Percentiles rank a stretch among this genome's conserved stretches.
These are phyloP conservation scores for Fusarium chlamydosporum DNA, from an alignment of 2,329 filamentous ascomycete genomes.

Conservation along the genomic window DNA sequence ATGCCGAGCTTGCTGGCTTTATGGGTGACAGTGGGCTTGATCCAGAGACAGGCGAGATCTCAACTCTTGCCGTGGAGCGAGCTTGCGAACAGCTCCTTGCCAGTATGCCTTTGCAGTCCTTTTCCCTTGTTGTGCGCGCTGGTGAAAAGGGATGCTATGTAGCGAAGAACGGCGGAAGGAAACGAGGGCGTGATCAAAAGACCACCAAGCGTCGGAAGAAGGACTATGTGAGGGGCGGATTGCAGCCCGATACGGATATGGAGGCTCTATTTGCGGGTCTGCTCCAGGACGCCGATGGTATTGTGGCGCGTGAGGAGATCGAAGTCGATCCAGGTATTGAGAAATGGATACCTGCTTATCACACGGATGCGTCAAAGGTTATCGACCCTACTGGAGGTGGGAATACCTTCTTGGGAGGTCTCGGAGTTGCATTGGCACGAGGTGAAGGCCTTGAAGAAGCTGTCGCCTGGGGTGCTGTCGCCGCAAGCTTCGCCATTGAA, in stretches of 20 bases:
- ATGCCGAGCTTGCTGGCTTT: slow-evolving; percentile 87
- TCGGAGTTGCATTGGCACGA: slow-evolving; percentile 71
- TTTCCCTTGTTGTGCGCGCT: slow-evolving; percentile 77
- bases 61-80: slow-evolving; percentile 67
- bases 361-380: slow-evolving; percentile 69
- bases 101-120: slow-evolving; percentile 74
- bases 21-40: slow-evolving; percentile 75
- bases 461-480: slow-evolving; percentile 81
- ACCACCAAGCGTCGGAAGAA: slow-evolving; percentile 59
- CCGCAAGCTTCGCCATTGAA: slow-evolving; percentile 94
- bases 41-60: slow-evolving; percentile 68
- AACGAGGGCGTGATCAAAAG: slow-evolving; percentile 54
- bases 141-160: slow-evolving; percentile 80
- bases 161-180: slow-evolving; percentile 69
- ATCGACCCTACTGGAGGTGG: slow-evolving; percentile 96
- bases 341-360: slow-evolving; percentile 85
- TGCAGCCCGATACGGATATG: slow-evolving; percentile 74
- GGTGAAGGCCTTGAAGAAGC: slow-evolving; percentile 76
- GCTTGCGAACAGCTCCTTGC: slow-evolving; percentile 74
- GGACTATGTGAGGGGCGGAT: slow-evolving; percentile 63
- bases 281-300: slow-evolving; percentile 66
- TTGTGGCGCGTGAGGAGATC: slow-evolving; percentile 69
- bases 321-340: slow-evolving; percentile 75
- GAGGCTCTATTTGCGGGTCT: slow-evolving; percentile 72
- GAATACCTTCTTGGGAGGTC: slow-evolving; percentile 84